phyloP scores from a whole-genome alignment of 2,329 filamentous ascomycete genomes.

The Cladobotryum protrusum region DNA sequence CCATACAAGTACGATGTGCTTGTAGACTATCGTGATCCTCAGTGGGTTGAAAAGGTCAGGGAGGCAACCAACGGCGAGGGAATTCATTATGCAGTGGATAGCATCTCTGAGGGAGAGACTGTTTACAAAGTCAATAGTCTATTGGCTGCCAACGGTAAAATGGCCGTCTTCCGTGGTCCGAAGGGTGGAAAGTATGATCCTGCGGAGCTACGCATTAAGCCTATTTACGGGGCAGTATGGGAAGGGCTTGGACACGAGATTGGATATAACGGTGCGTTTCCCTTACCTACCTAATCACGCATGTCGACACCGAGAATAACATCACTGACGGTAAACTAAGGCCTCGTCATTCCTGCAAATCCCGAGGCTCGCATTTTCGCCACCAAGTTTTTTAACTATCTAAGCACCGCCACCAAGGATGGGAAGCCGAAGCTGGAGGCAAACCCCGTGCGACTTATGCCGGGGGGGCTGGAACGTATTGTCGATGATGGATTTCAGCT shows the following conservation, averaged over 20 bases:
- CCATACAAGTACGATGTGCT: slow-evolving; percentile 34
- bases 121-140: slow-evolving; percentile 26
- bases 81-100: slow-evolving; percentile 32
- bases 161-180: slow-evolving; percentile 20
- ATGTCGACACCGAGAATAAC: not conserved
- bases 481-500: slow-evolving; percentile 23
- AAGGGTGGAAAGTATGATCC: slow-evolving; percentile 20
- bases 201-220: slow-evolving; percentile 21
- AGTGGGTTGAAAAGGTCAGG: slow-evolving; percentile 28
- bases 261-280: slow-evolving; percentile 27
- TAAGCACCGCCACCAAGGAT: slow-evolving; percentile 17
- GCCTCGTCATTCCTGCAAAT: slow-evolving; percentile 11
- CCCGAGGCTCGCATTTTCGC: slow-evolving; percentile 24
- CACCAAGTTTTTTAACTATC: slow-evolving; percentile 30
- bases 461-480: slow-evolving; percentile 23
- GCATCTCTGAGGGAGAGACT: slow-evolving; percentile 33
- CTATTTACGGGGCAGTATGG: slow-evolving; percentile 36
- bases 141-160: slow-evolving; percentile 19
- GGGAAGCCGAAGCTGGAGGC: slow-evolving; percentile 17
- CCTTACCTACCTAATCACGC: not conserved
- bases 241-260: slow-evolving; percentile 35
- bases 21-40: slow-evolving; percentile 30
- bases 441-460: slow-evolving; percentile 27
- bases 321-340: not conserved
- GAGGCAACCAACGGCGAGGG: slow-evolving; percentile 19